Conservation (phyloP, 495 filamentous ascomycete species). For the Podospora didyma region DNA sequence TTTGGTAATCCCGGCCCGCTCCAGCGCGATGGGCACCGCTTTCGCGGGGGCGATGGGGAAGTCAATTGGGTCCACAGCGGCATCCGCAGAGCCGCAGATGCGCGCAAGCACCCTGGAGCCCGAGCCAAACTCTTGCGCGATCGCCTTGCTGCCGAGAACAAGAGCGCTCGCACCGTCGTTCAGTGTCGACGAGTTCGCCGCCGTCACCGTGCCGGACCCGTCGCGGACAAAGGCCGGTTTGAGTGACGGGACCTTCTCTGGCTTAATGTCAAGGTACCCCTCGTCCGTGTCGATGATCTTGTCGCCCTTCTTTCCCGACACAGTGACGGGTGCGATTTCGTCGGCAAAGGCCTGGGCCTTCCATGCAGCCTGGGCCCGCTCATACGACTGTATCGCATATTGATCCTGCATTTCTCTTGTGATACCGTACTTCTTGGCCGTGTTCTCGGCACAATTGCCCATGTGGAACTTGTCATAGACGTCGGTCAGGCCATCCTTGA, state of each 20-base stretch:
- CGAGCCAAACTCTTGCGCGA: slow-evolving; percentile 70
- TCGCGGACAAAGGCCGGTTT: slow-evolving; percentile 88
- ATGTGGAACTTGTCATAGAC: slow-evolving; percentile 96
- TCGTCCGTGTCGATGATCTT: slow-evolving; percentile 77
- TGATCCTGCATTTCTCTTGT: slow-evolving; percentile 81
- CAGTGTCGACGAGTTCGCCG: slow-evolving; percentile 86
- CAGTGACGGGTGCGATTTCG: slow-evolving; percentile 81
- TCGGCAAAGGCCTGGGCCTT: slow-evolving; percentile 71
- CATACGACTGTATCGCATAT: slow-evolving; percentile 84
- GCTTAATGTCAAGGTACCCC: slow-evolving; percentile 77
- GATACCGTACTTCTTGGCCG: slow-evolving; percentile 80
- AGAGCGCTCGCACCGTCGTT: slow-evolving; percentile 94
- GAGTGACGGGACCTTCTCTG: slow-evolving; percentile 77
- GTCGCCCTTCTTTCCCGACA: slow-evolving; percentile 80
- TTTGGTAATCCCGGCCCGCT: slow-evolving; percentile 81
- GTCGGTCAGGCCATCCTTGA: slow-evolving; percentile 95
- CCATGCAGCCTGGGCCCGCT: slow-evolving; percentile 90
- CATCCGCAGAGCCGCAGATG: slow-evolving; percentile 84
- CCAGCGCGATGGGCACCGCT: slow-evolving; percentile 85
- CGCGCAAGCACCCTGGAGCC: slow-evolving; percentile 74
- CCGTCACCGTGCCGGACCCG: slow-evolving; percentile 85
- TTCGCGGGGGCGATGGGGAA: slow-evolving; percentile 92
- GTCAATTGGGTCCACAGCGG: slow-evolving; percentile 88
- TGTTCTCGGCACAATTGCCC: slow-evolving; percentile 96
- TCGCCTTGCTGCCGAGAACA: slow-evolving; percentile 70